phyloP scores from a whole-genome alignment of 371 early-diverging fungal genomes.

The Fennellomyces sp. region DNA sequence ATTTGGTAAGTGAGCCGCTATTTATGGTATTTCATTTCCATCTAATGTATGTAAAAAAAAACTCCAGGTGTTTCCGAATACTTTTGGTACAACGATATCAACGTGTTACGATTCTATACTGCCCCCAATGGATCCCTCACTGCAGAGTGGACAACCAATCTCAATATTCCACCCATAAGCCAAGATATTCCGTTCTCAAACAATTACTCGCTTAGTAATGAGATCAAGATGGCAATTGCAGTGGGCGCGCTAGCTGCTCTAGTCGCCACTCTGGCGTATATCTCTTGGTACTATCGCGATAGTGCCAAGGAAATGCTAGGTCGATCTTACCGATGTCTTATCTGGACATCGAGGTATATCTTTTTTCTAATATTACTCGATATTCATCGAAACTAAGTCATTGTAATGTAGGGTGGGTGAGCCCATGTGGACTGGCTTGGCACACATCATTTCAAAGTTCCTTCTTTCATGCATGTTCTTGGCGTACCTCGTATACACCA shows the following conservation, averaged over 20 bases:
- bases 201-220: not conserved
- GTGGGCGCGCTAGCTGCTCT: not conserved
- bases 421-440: constrained; percentile 20
- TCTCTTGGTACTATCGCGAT: constrained; percentile 5
- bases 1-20: not conserved
- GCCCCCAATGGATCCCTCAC: not conserved
- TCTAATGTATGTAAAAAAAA: not conserved
- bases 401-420: not conserved
- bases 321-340: constrained; percentile 4
- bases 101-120: not conserved
- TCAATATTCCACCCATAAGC: not conserved
- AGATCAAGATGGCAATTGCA: constrained; percentile 5
- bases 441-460: constrained; percentile 13
- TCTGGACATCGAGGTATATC: constrained; percentile 6
- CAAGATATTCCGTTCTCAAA: not conserved
- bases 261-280: not conserved
- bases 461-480: not conserved
- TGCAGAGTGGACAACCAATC: not conserved
- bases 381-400: not conserved
- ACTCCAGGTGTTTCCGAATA: constrained; percentile 11
- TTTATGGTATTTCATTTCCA: not conserved
- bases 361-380: not conserved
- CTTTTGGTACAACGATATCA: constrained; percentile 13
- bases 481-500: constrained; percentile 1
- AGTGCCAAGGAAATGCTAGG: not conserved